Evolutionary conservation across 2,329 filamentous ascomycete genomes (phyloP).

Genomic region (Exophiala calicioides): DNA sequence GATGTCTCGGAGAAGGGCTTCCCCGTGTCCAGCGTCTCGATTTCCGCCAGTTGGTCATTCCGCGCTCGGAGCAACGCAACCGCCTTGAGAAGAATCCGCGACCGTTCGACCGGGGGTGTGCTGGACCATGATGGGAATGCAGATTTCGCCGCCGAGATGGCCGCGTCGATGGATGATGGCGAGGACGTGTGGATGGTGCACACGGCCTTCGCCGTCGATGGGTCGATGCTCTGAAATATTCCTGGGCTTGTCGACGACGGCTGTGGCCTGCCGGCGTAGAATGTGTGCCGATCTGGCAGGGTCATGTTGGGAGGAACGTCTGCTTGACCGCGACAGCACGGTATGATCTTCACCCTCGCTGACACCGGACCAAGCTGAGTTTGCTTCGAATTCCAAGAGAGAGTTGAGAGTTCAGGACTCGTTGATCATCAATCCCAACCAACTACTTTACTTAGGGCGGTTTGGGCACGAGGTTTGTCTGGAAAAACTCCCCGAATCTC

Average conservation of each 20-base stretch:
- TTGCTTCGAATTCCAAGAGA: no score
- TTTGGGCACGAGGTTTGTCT: no score
- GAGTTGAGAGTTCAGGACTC: no score
- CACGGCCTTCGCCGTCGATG: slow-evolving; percentile 67
- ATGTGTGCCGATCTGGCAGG: slow-evolving; percentile 59
- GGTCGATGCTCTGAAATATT: slow-evolving; percentile 73
- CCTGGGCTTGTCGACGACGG: slow-evolving; percentile 49
- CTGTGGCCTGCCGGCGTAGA: slow-evolving; percentile 72
- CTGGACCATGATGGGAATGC: slow-evolving; percentile 77
- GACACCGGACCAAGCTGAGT: no score
- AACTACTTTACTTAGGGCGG: no score
- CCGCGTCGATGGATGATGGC: slow-evolving; percentile 66
- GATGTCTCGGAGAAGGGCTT: slow-evolving; percentile 84
- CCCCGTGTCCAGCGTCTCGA: slow-evolving; percentile 83
- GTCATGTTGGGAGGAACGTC: slow-evolving; percentile 8
- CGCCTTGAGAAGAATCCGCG: slow-evolving; percentile 75
- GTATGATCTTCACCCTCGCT: no score
- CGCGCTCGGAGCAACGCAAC: slow-evolving; percentile 70
- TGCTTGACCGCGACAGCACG: neutral
- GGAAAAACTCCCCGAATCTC: no score
- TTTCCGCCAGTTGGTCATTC: slow-evolving; percentile 75
- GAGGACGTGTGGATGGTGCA: slow-evolving; percentile 73
- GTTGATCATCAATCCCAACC: no score
- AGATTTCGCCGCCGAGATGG: slow-evolving; percentile 67
- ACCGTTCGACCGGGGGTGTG: slow-evolving; percentile 71